Base-by-base conservation (phyloP, 345 rosid species). In the Citrus medica region DNA sequence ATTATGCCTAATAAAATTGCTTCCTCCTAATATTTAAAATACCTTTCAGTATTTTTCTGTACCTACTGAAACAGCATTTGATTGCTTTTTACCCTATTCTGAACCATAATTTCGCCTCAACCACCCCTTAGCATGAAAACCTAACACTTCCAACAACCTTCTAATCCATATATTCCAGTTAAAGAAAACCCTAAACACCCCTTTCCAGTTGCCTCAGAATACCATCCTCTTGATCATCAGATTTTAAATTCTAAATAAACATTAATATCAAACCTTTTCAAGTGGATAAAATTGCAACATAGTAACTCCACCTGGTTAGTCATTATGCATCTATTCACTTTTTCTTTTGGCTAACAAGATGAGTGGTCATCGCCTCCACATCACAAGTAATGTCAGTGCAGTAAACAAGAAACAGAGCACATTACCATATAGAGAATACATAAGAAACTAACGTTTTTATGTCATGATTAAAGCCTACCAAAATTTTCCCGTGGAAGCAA, bases 401-500 rank as follows among this genome's bases (percentile, higher is more conserved):
- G 21, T 4, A 14, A 67, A 56, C n/a, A 67, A 65, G 7, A 67
- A 16, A 22, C 1, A 21, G 4, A 75, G 59, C 35, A 22, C 56
- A 25, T 35, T 19, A 27, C 51, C 69, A 67, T 58, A 72, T n/a
- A 55, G 12, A 25, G 24, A 21, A 1, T n/a, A 60, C 22, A 33
- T 35, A 66, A 73, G 66, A 71, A 48, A 66, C 42, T 53, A 51
- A 51, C 13, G 58, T 67, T 19, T 12, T 12, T 46, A 46, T 1
- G 51, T 46, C 51, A 77, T 51, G 65, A 59, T 28, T 61, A 75
- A 76, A 51, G 37, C 66, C 59, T 82, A 93, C 98, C 97, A 89
- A 86, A 90, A 92, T 70, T 86, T 89, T 65, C 98, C 98, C 0
- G 92, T 89, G 75, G 93, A 86, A 62, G 97, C 93, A 84, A 93